phyloP scores from a whole-genome alignment of 495 filamentous ascomycete species.

The Parathielavia appendiculata region DNA sequence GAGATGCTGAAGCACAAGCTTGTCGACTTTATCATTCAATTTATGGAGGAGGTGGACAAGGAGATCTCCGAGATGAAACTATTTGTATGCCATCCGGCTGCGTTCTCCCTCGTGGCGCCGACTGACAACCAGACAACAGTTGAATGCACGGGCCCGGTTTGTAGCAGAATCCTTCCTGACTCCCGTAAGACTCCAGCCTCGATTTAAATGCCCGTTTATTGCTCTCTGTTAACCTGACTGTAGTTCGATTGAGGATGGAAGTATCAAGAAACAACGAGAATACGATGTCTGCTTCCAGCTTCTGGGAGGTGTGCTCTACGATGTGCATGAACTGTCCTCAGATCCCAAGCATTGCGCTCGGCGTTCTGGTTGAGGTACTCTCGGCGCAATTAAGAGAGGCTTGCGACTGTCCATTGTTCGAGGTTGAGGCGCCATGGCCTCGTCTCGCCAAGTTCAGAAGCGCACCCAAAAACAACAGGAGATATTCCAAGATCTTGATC shows the following conservation, averaged over 20 bases:
- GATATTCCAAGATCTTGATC: neutral
- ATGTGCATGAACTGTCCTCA: neutral
- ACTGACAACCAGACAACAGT: slow-evolving; percentile 43
- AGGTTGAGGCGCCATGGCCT: neutral
- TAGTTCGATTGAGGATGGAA: slow-evolving; percentile 11
- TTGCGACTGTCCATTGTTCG: neutral
- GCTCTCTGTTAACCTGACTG: neutral
- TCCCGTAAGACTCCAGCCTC: slow-evolving; percentile 59
- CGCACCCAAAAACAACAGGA: neutral
- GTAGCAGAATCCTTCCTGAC: slow-evolving; percentile 97
- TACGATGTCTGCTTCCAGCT: neutral
- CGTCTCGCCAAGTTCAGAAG: neutral
- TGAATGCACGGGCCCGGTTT: slow-evolving; percentile 96
- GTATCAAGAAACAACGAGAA: neutral
- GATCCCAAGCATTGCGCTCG: slow-evolving; percentile 8
- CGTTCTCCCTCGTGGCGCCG: neutral
- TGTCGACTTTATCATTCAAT: slow-evolving; percentile 97
- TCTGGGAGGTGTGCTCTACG: neutral
- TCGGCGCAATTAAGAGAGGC: neutral
- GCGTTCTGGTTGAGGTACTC: slow-evolving; percentile 14
- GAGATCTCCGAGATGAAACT: slow-evolving; percentile 99
- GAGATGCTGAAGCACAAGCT: slow-evolving; percentile 98
- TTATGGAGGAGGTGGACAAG: slow-evolving; percentile 99
- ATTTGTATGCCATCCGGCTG: slow-evolving; percentile 62
- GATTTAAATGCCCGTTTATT: neutral